Percentiles rank a stretch among this genome's conserved stretches.
These are phyloP conservation scores for Ascochyta fabae DNA, from an alignment of 2,329 filamentous ascomycete species.

Conservation along the genomic window DNA sequence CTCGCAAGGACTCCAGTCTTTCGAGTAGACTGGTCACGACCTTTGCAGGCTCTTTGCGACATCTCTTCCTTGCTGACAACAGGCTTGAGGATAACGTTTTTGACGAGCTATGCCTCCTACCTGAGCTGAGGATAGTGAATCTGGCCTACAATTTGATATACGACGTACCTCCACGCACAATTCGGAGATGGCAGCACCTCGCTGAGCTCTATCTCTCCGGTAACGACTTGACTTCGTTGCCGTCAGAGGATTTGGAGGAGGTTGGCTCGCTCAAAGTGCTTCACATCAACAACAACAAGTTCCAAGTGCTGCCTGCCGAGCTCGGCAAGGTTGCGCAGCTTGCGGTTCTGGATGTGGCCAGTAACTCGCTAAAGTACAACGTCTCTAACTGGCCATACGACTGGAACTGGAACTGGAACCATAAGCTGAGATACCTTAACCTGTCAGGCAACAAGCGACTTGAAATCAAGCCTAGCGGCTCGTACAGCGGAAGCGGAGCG, in stretches of 20 bases:
- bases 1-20: slow-evolving; percentile 87
- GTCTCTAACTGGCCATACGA: slow-evolving; percentile 99
- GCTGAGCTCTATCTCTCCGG: slow-evolving; percentile 93
- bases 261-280: slow-evolving; percentile 85
- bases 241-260: slow-evolving; percentile 92
- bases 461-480: slow-evolving; percentile 78
- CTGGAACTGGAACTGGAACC: slow-evolving; percentile 99
- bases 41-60: slow-evolving; percentile 83
- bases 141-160: slow-evolving; percentile 93
- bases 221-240: slow-evolving; percentile 89
- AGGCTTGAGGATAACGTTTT: slow-evolving; percentile 94
- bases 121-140: slow-evolving; percentile 87
- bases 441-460: slow-evolving; percentile 95
- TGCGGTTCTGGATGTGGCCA: slow-evolving; percentile 90
- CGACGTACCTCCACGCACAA: slow-evolving; percentile 86
- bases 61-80: slow-evolving; percentile 91
- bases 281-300: slow-evolving; percentile 97
- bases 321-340: slow-evolving; percentile 93
- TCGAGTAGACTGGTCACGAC: slow-evolving; percentile 82
- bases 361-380: slow-evolving; percentile 96
- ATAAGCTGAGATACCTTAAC: slow-evolving; percentile 92
- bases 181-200: slow-evolving; percentile 88
- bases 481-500: slow-evolving; percentile 58
- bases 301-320: slow-evolving; percentile 94
- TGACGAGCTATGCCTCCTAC: slow-evolving; percentile 82